Evolutionary conservation across 108 stramenopile genomes (phyloP).

Genomic region (Nitzschia palea): DNA sequence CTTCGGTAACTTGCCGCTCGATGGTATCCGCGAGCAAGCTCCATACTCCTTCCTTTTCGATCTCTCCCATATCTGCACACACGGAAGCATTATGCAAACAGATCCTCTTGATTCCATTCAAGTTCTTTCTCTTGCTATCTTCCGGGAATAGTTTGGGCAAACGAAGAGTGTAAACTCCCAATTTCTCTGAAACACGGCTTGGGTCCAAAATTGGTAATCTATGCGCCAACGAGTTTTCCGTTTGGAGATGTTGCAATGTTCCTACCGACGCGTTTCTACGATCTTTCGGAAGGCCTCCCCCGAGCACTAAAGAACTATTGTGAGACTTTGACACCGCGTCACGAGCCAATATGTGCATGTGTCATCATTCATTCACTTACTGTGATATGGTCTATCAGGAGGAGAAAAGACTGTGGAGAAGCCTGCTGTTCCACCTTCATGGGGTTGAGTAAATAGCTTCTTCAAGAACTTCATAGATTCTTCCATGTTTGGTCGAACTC

Average conservation of each 20-base stretch:
- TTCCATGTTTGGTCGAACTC: conserved; percentile 43
- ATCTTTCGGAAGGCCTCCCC: background rate
- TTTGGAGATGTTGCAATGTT: too few species aligned
- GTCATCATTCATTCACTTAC: conserved; percentile 28
- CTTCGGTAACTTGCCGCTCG: conserved; percentile 37
- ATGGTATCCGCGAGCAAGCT: conserved; percentile 59
- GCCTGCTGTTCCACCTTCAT: conserved; percentile 19
- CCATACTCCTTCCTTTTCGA: conserved; percentile 75
- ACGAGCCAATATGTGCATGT: background rate
- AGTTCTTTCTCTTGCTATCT: background rate
- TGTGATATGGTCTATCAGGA: conserved; percentile 40
- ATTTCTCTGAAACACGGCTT: background rate
- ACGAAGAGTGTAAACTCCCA: conserved; percentile 26
- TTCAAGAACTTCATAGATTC: conserved; percentile 56
- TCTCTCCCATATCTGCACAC: conserved; percentile 41
- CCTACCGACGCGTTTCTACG: too few species aligned
- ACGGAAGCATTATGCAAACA: conserved; percentile 77
- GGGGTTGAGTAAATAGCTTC: conserved; percentile 46
- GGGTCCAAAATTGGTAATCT: background rate
- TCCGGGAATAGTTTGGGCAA: background rate
- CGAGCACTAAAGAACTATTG: background rate
- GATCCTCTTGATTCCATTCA: conserved; percentile 30
- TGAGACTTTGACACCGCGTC: background rate
- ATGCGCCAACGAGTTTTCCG: too few species aligned
- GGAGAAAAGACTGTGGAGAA: conserved; percentile 36